Evolutionary conservation across 2,329 filamentous ascomycete species (phyloP).

Genomic region (Elsinoe perseae): DNA sequence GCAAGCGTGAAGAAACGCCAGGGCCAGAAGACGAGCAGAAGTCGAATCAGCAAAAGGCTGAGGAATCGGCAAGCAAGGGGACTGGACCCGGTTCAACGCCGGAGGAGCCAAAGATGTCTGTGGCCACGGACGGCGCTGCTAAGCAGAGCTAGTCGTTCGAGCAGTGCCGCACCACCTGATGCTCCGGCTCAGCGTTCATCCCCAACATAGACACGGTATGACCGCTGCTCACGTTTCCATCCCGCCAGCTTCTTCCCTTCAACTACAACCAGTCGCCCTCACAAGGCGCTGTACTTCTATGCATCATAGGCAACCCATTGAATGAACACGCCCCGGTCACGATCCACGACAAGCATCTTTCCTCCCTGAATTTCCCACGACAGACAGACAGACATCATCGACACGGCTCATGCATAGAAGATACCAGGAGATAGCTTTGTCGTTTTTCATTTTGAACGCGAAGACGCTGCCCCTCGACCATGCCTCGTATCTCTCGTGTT

Average conservation of each 20-base stretch:
- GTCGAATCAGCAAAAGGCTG: conserved; percentile 29
- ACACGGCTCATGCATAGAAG: conserved; percentile 15
- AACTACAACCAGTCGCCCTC: neutral
- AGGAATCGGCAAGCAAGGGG: conserved; percentile 20
- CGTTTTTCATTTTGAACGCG: conserved; percentile 9
- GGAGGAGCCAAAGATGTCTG: conserved; percentile 26
- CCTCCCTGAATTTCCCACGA: conserved; percentile 14
- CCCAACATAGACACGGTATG: conserved; percentile 1
- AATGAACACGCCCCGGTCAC: conserved; percentile 3
- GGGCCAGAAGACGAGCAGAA: conserved; percentile 32
- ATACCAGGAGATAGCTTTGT: conserved; percentile 15
- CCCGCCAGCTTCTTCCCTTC: neutral
- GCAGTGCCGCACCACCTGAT: neutral
- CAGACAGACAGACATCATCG: conserved; percentile 3
- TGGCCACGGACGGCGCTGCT: conserved; percentile 14
- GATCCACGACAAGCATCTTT: conserved; percentile 9
- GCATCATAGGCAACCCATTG: neutral
- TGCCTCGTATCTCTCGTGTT: no score
- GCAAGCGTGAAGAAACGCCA: conserved; percentile 45
- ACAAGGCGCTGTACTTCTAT: conserved; percentile 8
- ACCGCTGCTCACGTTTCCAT: neutral
- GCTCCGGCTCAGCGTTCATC: neutral
- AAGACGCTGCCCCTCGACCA: conserved; percentile 7
- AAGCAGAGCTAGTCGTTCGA: conserved; percentile 13
- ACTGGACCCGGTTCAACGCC: conserved; percentile 19